Conservation (phyloP, 176 grass and related monocot genomes). For the Avena sativa region DNA sequence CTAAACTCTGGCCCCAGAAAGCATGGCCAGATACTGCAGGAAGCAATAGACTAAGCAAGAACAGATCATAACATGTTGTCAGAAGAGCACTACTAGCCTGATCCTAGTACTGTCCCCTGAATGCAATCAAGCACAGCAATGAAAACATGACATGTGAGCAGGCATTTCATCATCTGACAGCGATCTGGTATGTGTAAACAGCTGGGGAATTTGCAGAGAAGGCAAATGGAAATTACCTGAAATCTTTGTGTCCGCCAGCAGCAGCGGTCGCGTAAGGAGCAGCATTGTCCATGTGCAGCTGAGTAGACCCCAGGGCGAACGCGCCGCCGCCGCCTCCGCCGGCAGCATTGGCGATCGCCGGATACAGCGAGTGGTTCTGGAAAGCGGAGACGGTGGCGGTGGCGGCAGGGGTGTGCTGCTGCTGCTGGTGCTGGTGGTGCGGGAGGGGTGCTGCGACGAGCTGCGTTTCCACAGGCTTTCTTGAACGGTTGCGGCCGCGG, state of each 20-base stretch:
- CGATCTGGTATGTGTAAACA: conserved; percentile 4
- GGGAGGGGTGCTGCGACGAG: conserved; percentile 37
- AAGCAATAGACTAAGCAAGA: not conserved
- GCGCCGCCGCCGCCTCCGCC: conserved; percentile 3
- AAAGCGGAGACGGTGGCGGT: conserved; percentile 19
- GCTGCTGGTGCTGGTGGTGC: conserved; percentile 20
- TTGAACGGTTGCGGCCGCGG: conserved; percentile 96
- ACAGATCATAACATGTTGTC: not conserved
- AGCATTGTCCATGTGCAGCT: conserved; percentile 53
- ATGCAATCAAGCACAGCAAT: conserved; percentile 32
- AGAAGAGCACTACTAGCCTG: conserved; percentile 13
- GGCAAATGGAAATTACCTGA: conserved; percentile 47
- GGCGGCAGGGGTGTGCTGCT: not conserved
- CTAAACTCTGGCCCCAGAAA: conserved; percentile 45
- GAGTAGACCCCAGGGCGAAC: conserved; percentile 50
- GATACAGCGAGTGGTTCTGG: conserved; percentile 55
- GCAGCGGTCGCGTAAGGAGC: conserved; percentile 48
- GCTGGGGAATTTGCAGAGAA: conserved; percentile 5
- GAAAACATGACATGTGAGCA: conserved; percentile 24
- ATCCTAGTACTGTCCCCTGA: not conserved
- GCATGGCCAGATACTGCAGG: conserved; percentile 27
- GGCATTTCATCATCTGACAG: conserved; percentile 10
- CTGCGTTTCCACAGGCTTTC: conserved; percentile 99
- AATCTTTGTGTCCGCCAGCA: conserved; percentile 55
- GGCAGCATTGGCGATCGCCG: conserved; percentile 13